A percentile compares a stretch with the other conserved stretches of the same genome.
These are phyloP conservation scores for Roridomyces roridus DNA, from an alignment of 768 basidiomycete genomes.

Conservation along the genomic window DNA sequence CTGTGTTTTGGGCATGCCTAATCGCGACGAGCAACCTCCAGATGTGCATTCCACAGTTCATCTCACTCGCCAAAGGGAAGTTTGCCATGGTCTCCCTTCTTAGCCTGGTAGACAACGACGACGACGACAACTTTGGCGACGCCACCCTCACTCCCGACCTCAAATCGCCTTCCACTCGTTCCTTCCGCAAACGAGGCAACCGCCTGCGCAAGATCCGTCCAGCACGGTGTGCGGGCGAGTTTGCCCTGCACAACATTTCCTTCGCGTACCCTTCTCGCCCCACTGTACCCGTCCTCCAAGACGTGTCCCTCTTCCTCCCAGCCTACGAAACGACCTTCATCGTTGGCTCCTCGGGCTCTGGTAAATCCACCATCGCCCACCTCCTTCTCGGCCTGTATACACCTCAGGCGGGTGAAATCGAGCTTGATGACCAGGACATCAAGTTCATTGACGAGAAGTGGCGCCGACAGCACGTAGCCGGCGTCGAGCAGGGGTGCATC, in stretches of 20 bases:
- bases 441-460: constrained; percentile 65
- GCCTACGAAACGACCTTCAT: constrained; percentile 79
- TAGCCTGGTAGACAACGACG: constrained; percentile 49
- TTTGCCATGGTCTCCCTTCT: constrained; percentile 67
- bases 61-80: constrained; percentile 71
- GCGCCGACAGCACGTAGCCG: constrained; percentile 63
- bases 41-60: constrained; percentile 68
- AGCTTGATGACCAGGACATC: constrained; percentile 74
- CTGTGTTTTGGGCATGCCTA: constrained; percentile 84
- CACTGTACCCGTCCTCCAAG: constrained; percentile 58
- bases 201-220: constrained; percentile 62
- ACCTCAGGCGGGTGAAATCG: constrained; percentile 59
- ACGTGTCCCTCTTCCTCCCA: constrained; percentile 73
- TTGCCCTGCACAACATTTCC: constrained; percentile 61
- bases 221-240: constrained; percentile 61
- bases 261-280: constrained; percentile 82
- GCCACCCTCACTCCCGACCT: constrained; percentile 13
- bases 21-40: constrained; percentile 76
- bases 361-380: constrained; percentile 79
- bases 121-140: constrained; percentile 22
- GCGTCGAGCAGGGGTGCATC: constrained; percentile 71
- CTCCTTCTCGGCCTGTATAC: constrained; percentile 72
- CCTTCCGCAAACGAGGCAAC: constrained; percentile 17
- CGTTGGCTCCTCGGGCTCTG: constrained; percentile 79
- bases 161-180: constrained; percentile 21